Evolutionary conservation across 306 rosid species (phyloP).

Genomic region (Quercus parvula): DNA sequence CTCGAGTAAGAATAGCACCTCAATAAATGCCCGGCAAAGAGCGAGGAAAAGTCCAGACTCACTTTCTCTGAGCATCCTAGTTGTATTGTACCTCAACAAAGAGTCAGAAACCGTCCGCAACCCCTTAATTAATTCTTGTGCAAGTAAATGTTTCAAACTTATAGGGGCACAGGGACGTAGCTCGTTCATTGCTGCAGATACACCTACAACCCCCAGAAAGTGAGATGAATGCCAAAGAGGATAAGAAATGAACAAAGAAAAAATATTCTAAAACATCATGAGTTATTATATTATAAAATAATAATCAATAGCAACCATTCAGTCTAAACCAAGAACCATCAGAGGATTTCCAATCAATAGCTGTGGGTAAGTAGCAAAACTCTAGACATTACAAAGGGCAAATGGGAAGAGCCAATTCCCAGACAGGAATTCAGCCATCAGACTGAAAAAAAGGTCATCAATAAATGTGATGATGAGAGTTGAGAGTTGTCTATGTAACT

Average conservation of each 20-base stretch:
- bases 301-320: not conserved
- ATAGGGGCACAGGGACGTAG: slow-evolving; percentile 94
- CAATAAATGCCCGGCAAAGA: slow-evolving; percentile 88
- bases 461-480: not conserved
- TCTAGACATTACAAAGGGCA: too few relatives aligned
- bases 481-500: not conserved
- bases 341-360: not conserved
- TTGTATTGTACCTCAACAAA: slow-evolving; percentile 76
- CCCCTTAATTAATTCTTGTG: slow-evolving; percentile 82
- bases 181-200: slow-evolving; percentile 94
- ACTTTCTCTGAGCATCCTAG: slow-evolving; percentile 69
- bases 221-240: slow-evolving; percentile 6
- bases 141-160: slow-evolving; percentile 79
- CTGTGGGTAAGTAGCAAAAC: not conserved
- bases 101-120: slow-evolving; percentile 75
- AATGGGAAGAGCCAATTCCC: not conserved
- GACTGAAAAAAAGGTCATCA: not conserved
- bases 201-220: slow-evolving; percentile 61
- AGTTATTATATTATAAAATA: not conserved
- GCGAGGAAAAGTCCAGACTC: slow-evolving; percentile 95
- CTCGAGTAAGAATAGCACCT: slow-evolving; percentile 43
- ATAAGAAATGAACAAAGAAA: slow-evolving; percentile 3
- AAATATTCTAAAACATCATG: not conserved
- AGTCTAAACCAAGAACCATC: not conserved
- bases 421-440: not conserved